These are phyloP conservation scores for Suhomyces anneliseae DNA, from an alignment of 1,139 yeast species.

Conservation along the genomic window DNA sequence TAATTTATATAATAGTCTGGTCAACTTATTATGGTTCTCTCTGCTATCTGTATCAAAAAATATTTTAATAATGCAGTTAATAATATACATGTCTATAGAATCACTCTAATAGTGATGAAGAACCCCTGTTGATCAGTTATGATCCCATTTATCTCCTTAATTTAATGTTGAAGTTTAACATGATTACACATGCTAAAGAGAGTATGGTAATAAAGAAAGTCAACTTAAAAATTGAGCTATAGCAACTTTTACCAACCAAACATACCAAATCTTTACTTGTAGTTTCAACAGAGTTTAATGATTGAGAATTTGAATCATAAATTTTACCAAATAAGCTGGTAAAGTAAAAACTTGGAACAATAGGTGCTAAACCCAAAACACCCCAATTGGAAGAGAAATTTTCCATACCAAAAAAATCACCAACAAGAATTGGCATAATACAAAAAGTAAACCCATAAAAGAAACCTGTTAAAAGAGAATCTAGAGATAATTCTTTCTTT, in stretches of 20 bases:
- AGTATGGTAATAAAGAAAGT: conserved; percentile 23
- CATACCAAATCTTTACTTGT: conserved; percentile 23
- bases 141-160: background rate
- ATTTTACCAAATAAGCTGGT: conserved; percentile 53
- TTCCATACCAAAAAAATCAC: conserved; percentile 57
- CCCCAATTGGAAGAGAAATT: conserved; percentile 62
- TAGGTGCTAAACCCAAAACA: conserved; percentile 52
- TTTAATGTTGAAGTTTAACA: conserved; percentile 6
- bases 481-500: conserved; percentile 32
- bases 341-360: conserved; percentile 50
- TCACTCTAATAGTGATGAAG: background rate
- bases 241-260: conserved; percentile 42
- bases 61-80: background rate
- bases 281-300: background rate
- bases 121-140: too few species aligned
- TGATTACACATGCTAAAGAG: conserved; percentile 11
- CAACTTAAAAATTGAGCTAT: conserved; percentile 39
- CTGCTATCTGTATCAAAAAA: too few species aligned
- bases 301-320: conserved; percentile 45
- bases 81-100: background rate
- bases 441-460: conserved; percentile 62
- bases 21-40: too few species aligned
- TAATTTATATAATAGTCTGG: too few species aligned
- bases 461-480: conserved; percentile 50
- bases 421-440: conserved; percentile 56